Conservation (phyloP, 192 early-diverging fungal genomes). For the Coemansia interrupta region DNA sequence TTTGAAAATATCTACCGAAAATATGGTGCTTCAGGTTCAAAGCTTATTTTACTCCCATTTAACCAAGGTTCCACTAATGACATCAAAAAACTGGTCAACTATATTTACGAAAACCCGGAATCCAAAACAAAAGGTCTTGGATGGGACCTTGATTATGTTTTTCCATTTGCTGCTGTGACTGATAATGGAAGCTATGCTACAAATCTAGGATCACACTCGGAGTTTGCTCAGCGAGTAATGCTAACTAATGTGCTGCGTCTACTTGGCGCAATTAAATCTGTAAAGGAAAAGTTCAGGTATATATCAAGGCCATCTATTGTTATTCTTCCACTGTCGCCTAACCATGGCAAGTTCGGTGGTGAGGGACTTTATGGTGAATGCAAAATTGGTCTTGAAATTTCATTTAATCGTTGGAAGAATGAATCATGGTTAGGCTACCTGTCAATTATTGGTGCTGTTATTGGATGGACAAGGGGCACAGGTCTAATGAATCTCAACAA, state of each 20-base stretch:
- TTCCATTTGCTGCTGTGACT: constrained; percentile 90
- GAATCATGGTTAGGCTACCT: constrained; percentile 86
- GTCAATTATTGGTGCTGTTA: constrained; percentile 82
- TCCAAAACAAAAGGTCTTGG: constrained; percentile 57
- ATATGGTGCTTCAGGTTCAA: constrained; percentile 78
- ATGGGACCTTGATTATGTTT: constrained; percentile 89
- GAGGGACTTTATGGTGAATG: constrained; percentile 92
- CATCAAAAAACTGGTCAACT: constrained; percentile 70
- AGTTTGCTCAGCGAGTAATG: constrained; percentile 89
- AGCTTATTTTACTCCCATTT: constrained; percentile 91
- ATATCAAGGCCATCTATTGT: constrained; percentile 82
- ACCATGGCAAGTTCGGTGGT: constrained; percentile 89
- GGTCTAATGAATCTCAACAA: constrained; percentile 89
- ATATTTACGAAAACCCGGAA: constrained; percentile 65
- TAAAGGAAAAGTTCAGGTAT: constrained; percentile 73
- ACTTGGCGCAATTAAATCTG: constrained; percentile 77
- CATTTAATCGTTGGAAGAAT: constrained; percentile 85
- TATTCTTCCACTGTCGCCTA: constrained; percentile 85
- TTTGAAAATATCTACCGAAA: constrained; percentile 85
- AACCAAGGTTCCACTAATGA: constrained; percentile 88
- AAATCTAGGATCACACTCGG: constrained; percentile 71
- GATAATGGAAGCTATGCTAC: constrained; percentile 81
- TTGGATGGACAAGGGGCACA: constrained; percentile 95
- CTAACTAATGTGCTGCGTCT: constrained; percentile 86
- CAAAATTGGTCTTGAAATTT: constrained; percentile 84